A percentile compares a stretch with the other conserved stretches of the same genome.
Evolutionary conservation across 2,329 filamentous ascomycete genomes (phyloP).

Genomic region (Coniosporium tulheliwenetii): DNA sequence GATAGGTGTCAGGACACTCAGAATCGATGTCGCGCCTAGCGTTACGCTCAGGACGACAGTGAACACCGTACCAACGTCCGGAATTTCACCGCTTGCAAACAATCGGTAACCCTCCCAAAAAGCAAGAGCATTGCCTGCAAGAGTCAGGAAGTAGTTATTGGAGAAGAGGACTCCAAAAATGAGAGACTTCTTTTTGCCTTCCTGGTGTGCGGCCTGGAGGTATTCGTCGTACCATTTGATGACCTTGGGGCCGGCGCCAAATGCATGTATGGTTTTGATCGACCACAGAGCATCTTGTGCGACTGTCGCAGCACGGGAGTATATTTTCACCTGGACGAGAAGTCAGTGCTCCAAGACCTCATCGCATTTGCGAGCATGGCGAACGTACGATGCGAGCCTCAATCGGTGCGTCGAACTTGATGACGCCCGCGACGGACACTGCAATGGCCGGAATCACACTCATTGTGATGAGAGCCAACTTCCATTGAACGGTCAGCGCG

Average conservation of each 20-base stretch:
- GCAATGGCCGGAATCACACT: constrained; percentile 31
- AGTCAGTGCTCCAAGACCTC: not conserved
- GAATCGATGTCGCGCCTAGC: constrained; percentile 22
- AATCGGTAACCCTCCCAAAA: constrained; percentile 30
- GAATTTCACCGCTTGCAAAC: constrained; percentile 15
- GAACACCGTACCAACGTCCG: constrained; percentile 17
- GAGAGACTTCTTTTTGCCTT: constrained; percentile 28
- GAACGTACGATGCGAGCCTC: constrained; percentile 17
- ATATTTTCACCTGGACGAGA: constrained; percentile 14
- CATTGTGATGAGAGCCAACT: constrained; percentile 28
- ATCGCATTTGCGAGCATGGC: not conserved
- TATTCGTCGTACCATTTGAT: constrained; percentile 26
- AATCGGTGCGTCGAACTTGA: constrained; percentile 18
- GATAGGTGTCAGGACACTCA: constrained; percentile 23
- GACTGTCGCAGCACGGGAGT: constrained; percentile 27
- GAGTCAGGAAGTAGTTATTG: constrained; percentile 25
- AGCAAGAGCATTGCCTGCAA: constrained; percentile 20
- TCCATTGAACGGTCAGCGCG: constrained; percentile 25
- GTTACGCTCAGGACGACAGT: constrained; percentile 9
- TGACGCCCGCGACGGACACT: constrained; percentile 13
- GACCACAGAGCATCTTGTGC: constrained; percentile 36
- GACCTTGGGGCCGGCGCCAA: constrained; percentile 29
- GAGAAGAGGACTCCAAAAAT: constrained; percentile 27
- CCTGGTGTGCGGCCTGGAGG: constrained; percentile 24
- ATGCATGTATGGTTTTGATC: constrained; percentile 33